Base-by-base conservation (phyloP, 1,139 yeast species). In the Arxiozyma heterogenica region DNA sequence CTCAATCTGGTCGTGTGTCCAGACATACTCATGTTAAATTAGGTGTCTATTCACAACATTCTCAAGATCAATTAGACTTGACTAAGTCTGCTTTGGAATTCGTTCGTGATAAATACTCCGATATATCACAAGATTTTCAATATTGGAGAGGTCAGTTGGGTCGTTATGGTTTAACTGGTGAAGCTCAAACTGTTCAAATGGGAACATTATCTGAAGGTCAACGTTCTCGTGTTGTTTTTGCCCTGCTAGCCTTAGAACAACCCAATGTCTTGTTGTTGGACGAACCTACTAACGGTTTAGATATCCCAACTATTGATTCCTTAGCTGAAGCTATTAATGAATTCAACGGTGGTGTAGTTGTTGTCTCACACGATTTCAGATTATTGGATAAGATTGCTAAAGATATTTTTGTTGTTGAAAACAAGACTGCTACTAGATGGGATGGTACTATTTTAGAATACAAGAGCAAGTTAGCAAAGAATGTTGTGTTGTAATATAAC, bases 201-300 rank as follows among this genome's bases (percentile, higher is more conserved):
- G 98, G 96, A 61, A 93, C 98, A 23, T 77, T 94, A 62, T 90
- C 98, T 21, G 98, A 93, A 78, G 99, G 99, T 73, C 98, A 93
- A 80, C 86, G 98, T 79, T 90, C 98, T 59, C 86, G 98, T 76
- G 98, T 93, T 62, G 98, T 93, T 57, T 94, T 93, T 69, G 98
- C 98, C 22, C 78, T 93, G 64, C 80, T 93, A 67, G 98, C 98
- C 50, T 80, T 93, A 64, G 98, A 93, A 75, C 79, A 86, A 61
- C 98, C 99, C 68, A 93, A 93, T 75, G 88, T 93, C 75, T 79
- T 93, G 67, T 78, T 93, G 70, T 80, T 93, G 76, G 98, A 93
- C 78, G 98, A 94, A 84, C 98, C 98, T 81, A 93, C 98, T 64
- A 93, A 93, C 81, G 98, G 98, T 81, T 80, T 94, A 74, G 98